phyloP scores from a whole-genome alignment of 768 basidiomycete species.

The Boletales sp. region DNA sequence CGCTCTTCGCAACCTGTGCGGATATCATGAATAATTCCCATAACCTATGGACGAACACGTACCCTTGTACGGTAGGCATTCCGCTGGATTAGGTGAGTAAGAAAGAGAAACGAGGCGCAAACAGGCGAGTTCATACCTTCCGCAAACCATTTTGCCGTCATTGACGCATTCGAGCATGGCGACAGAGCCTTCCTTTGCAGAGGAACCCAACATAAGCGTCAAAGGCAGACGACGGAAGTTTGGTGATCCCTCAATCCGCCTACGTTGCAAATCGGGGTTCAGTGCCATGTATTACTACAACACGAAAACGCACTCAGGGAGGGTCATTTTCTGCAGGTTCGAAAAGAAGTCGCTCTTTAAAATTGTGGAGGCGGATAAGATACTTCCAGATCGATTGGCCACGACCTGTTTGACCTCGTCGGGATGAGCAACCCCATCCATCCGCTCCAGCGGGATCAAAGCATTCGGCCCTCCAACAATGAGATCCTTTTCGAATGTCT shows the following conservation, averaged over 20 bases:
- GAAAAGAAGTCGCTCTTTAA: conserved; percentile 95
- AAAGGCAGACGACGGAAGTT: conserved; percentile 87
- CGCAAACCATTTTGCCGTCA: conserved; percentile 66
- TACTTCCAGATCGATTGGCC: conserved; percentile 74
- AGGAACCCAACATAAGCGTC: conserved; percentile 36
- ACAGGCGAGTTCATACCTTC: conserved; percentile 49
- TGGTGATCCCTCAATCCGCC: conserved; percentile 89
- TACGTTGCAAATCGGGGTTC: conserved; percentile 19
- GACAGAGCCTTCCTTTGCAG: conserved; percentile 25
- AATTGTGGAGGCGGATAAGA: conserved; percentile 89
- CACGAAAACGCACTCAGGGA: conserved; percentile 69
- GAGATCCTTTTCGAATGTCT: conserved; percentile 92
- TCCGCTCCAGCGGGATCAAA: conserved; percentile 77
- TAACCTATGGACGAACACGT: background rate
- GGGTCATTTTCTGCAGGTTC: conserved; percentile 92
- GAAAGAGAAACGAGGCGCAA: conserved; percentile 17
- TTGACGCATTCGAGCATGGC: conserved; percentile 34
- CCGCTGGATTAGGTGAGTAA: conserved; percentile 48
- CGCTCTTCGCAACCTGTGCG: conserved; percentile 66
- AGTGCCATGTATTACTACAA: conserved; percentile 1
- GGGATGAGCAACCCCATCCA: conserved; percentile 73
- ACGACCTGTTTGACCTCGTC: conserved; percentile 92
- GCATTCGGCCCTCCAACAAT: conserved; percentile 72
- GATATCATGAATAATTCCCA: conserved; percentile 1
- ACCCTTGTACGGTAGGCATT: conserved; percentile 91